Evolutionary conservation across 2,329 filamentous ascomycete genomes (phyloP).

Genomic region (Fusarium graminum): DNA sequence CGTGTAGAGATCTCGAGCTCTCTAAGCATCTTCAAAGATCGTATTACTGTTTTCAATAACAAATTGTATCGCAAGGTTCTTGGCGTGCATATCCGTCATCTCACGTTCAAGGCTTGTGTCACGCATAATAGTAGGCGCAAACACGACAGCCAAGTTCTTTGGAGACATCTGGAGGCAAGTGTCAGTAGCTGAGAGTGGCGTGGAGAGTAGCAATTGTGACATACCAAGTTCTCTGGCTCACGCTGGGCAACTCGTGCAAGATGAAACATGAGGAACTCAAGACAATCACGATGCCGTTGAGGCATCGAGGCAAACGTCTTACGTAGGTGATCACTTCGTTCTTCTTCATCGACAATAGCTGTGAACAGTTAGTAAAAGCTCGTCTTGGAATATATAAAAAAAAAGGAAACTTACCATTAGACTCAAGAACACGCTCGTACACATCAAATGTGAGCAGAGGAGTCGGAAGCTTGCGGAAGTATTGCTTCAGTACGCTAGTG

Average conservation of each 20-base stretch:
- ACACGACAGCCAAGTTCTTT: constrained; percentile 95
- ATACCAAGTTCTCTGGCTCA: constrained; percentile 85
- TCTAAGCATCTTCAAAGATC: constrained; percentile 73
- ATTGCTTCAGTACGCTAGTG: constrained; percentile 95
- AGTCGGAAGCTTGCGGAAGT: constrained; percentile 91
- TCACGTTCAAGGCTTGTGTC: constrained; percentile 90
- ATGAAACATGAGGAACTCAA: constrained; percentile 96
- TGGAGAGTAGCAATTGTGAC: constrained; percentile 49
- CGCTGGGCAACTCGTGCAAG: constrained; percentile 86
- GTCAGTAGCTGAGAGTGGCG: constrained; percentile 29
- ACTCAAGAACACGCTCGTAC: constrained; percentile 90
- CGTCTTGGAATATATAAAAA: neutral
- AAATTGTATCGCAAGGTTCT: constrained; percentile 92
- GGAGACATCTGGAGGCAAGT: constrained; percentile 80
- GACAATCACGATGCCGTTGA: constrained; percentile 84
- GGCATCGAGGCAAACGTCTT: constrained; percentile 84
- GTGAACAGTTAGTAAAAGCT: constrained; percentile 41
- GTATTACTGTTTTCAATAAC: constrained; percentile 89
- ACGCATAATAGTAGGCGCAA: constrained; percentile 97
- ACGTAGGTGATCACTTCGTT: constrained; percentile 78
- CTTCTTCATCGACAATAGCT: constrained; percentile 75
- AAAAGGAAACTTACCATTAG: constrained; percentile 70
- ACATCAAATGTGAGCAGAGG: constrained; percentile 93
- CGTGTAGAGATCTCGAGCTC: constrained; percentile 22
- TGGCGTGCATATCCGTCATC: constrained; percentile 94